Conservation (phyloP, 768 basidiomycete genomes). For the Hericium alpestre region DNA sequence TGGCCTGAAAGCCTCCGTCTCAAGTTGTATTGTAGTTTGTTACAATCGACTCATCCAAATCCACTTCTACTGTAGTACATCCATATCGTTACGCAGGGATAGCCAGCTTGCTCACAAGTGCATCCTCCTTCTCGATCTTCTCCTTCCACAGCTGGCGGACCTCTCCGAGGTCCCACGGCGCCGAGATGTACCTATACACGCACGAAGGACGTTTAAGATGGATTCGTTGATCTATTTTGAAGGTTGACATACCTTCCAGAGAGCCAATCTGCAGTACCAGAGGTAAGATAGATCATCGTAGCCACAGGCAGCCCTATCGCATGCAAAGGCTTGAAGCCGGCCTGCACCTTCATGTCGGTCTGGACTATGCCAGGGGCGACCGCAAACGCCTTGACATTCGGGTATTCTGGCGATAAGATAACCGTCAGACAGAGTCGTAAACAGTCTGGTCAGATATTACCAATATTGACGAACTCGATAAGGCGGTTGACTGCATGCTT, state of each 20-base stretch:
- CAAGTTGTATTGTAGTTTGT: too few relatives aligned
- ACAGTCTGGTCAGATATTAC: not conserved
- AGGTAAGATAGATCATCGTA: not conserved
- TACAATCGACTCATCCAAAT: too few relatives aligned
- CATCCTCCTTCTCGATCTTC: not conserved
- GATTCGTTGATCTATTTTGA: not conserved
- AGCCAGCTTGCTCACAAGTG: not conserved
- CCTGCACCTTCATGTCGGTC: not conserved
- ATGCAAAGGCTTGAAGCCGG: not conserved
- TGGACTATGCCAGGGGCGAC: not conserved
- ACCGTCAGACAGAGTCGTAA: not conserved
- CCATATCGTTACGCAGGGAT: not conserved
- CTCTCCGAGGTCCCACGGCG: not conserved
- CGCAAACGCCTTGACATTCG: not conserved
- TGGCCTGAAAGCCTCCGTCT: too few relatives aligned
- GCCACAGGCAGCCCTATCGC: not conserved
- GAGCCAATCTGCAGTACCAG: not conserved
- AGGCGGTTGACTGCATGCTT: conserved; percentile 3
- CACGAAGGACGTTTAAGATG: not conserved
- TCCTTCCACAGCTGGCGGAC: not conserved
- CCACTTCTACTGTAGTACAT: too few relatives aligned
- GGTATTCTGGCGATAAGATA: not conserved
- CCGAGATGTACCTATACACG: not conserved
- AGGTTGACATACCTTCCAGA: not conserved
- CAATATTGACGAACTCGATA: conserved; percentile 2